Evolutionary conservation across 2,329 filamentous ascomycete genomes (phyloP), one percentile per base, ranked within the genome.

Genomic region (Colletotrichum destructivum): DNA sequence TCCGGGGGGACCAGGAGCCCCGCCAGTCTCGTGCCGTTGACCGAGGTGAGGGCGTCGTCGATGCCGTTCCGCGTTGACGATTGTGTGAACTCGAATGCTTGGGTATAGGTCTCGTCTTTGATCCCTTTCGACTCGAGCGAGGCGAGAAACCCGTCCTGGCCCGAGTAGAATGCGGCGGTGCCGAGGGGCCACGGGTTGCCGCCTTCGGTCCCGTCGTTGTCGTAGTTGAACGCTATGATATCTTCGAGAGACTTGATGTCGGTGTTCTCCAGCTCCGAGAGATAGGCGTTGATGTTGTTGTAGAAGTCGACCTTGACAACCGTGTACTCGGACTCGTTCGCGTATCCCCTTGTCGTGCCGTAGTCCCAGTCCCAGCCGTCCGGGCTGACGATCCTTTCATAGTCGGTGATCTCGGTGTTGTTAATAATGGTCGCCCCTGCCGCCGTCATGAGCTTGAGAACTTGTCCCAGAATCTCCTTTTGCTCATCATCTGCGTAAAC

Each of bases 341-440:
- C 82, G 75, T 84, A 90, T 2, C 91, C 90, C 4, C 91, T 87
- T 0, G 62, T 52, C 11, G 82, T 85, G 16, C 92, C 91, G 73
- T 89, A 92, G 76, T 93, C 91, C 88, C 93, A 95, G 79, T 94
- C 85, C 92, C 92, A 95, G n/a, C 91, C 91, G 60, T 88, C 79
- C 0, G 89, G 91, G 42, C 87, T 88, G 15, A 94, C 87, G 31
- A 93, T 88, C 0, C 82, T 88, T 76, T 90, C 80, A 75, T 89
- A 88, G 77, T 89, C 84, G 26, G 89, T 89, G 2, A 95, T 85
- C 77, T 95, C 92, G 0, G 91, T 93, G 35, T 87, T 86, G 76
- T 94, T 93, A 76, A 94, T 83, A 51, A 95, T 85, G 1, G 86
- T 91, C 0, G 91, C 92, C 1, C 93, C 92, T 0, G 90, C 89